A percentile compares a stretch with the other conserved stretches of the same genome.
These are phyloP conservation scores for Hemisphaericaspora lyxosophila DNA, from an alignment of 1,139 yeast genomes.

Conservation along the genomic window DNA sequence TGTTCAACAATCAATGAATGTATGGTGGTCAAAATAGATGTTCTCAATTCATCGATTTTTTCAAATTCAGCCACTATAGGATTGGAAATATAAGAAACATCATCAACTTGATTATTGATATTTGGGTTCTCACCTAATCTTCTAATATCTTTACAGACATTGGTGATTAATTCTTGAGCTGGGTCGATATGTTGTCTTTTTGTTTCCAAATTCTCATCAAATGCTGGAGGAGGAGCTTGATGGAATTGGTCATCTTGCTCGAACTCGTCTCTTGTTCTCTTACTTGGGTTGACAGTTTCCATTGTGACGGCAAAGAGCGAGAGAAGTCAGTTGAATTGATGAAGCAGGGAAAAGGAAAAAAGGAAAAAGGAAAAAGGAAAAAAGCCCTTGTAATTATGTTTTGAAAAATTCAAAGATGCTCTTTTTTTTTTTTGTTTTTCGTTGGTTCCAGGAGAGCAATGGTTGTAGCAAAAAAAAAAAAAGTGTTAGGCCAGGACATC, in stretches of 20 bases:
- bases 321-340: too few species aligned
- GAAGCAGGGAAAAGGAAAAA: too few species aligned
- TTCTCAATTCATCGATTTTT: slow-evolving; percentile 61
- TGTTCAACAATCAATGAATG: slow-evolving; percentile 78
- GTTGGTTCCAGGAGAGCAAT: not conserved
- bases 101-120: slow-evolving; percentile 54
- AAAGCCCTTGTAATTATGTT: too few species aligned
- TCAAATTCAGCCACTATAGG: slow-evolving; percentile 72
- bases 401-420: not conserved
- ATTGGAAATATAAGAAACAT: slow-evolving; percentile 62
- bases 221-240: slow-evolving; percentile 8
- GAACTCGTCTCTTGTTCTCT: slow-evolving; percentile 43
- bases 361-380: too few species aligned
- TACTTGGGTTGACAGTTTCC: slow-evolving; percentile 23
- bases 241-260: slow-evolving; percentile 25
- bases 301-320: not conserved
- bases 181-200: slow-evolving; percentile 46
- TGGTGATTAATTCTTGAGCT: slow-evolving; percentile 39
- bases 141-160: slow-evolving; percentile 56
- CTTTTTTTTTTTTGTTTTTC: too few species aligned
- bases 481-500: too few species aligned
- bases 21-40: slow-evolving; percentile 60
- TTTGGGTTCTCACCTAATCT: slow-evolving; percentile 65
- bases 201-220: slow-evolving; percentile 15
- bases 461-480: not conserved